Base-by-base conservation (phyloP, 805 yeast species). In the Yamadazyma tumulicola region DNA sequence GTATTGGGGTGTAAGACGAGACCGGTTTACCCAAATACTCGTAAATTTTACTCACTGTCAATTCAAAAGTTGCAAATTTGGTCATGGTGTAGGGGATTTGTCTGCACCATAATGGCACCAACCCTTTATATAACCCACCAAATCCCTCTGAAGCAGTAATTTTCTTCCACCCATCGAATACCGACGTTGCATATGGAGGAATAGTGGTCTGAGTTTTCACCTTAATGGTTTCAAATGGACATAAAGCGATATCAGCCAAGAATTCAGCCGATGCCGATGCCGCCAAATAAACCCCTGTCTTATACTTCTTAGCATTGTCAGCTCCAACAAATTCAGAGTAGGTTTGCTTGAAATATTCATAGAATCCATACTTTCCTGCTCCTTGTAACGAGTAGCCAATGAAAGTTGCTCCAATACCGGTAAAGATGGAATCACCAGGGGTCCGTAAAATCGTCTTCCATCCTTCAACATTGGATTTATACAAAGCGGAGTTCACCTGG, bases 81-180 rank as follows among this genome's bases (percentile, higher is more conserved):
- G 85, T 94, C 96, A 91, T 89, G 18, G 97, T 91, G 69, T 91
- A 91, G n/a, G 97, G 98, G 51, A 91, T 84, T 65, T 91, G 98
- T 69, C 97, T 82, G 39, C 80, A 77, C 97, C 97, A 93, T 46
- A 91, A 71, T 10, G 98, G 97, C 7, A 79, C 81, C 35, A 91
- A 64, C 35, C 97, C 97, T 54, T 85, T 83, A 69, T 89, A 91
- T 33, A 91, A 69, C 2, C 87, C 85, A 15, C 67, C 77, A 35
- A 82, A 42, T 10, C 95, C 95, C 55, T 81, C 93, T 12, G 62
- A 53, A 4, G 82, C 79, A 23, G 74, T 69, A 45, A 84, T 75
- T 63, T 77, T 79, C 34, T 64, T 62, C 74, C 78, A 74, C 8
- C 89, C 93, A 39, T 81, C 83, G 41, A 75, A 43, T 10, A 78